Percentiles rank a stretch among this genome's conserved stretches.
These are phyloP conservation scores for Rhodofomes roseus DNA, from an alignment of 1,284 basidiomycete species.

Conservation along the genomic window DNA sequence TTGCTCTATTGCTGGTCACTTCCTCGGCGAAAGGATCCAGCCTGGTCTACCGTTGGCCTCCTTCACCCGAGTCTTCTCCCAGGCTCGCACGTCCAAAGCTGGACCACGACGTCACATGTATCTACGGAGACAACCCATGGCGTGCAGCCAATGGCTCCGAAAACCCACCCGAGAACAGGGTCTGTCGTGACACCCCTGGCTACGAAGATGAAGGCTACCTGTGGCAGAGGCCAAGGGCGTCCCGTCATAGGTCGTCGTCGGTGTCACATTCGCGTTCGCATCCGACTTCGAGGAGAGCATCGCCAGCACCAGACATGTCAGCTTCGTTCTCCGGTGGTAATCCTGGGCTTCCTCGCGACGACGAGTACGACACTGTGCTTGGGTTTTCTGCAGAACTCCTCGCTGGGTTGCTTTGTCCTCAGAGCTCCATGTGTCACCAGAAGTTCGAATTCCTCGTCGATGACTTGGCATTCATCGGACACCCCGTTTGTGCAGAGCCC, in stretches of 20 bases:
- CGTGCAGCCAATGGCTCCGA: conserved; percentile 48
- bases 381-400: conserved; percentile 83
- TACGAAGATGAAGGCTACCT: conserved; percentile 21
- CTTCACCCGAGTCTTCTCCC: conserved; percentile 49
- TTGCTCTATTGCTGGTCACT: conserved; percentile 70
- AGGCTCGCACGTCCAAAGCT: conserved; percentile 64
- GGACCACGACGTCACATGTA: conserved; percentile 37
- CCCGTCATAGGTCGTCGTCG: conserved; percentile 26
- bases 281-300: conserved; percentile 27
- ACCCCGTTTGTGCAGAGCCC: conserved; percentile 83
- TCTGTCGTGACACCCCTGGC: neutral
- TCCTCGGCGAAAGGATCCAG: conserved; percentile 72
- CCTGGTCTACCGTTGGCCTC: conserved; percentile 75
- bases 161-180: conserved; percentile 14
- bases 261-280: conserved; percentile 24
- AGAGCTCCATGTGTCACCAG: conserved; percentile 82
- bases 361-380: conserved; percentile 67
- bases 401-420: conserved; percentile 79
- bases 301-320: conserved; percentile 26
- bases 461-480: conserved; percentile 92
- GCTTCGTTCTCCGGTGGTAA: conserved; percentile 10
- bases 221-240: conserved; percentile 29
- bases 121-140: conserved; percentile 68
- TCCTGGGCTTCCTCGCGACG: conserved; percentile 9
- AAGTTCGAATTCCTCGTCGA: conserved; percentile 93